phyloP scores from a whole-genome alignment of 495 filamentous ascomycete genomes.

The Tuber magnatum region DNA sequence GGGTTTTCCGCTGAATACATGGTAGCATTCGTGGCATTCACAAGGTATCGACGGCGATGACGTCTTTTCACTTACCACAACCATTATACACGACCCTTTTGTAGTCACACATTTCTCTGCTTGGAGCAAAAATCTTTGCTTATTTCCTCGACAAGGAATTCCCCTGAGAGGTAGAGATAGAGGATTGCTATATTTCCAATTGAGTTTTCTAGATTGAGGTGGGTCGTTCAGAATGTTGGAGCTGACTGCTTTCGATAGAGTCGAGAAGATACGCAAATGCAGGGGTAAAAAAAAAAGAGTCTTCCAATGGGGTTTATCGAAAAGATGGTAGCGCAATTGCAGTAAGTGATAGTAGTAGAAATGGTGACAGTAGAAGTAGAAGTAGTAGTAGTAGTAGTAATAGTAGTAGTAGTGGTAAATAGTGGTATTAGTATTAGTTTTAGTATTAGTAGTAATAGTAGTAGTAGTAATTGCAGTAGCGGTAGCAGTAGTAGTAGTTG shows the following conservation, averaged over 20 bases:
- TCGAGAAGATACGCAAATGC: background rate
- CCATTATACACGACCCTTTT: constrained; percentile 47
- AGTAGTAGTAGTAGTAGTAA: background rate
- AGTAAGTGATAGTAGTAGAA: background rate
- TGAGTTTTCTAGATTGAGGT: background rate
- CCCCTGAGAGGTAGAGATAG: constrained; percentile 7
- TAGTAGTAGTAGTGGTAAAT: background rate
- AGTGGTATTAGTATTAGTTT: too few species aligned
- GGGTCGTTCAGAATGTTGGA: background rate
- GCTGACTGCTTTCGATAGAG: background rate
- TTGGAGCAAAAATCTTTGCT: too few species aligned
- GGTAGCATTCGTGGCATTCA: constrained; percentile 1
- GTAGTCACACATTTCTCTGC: constrained; percentile 51
- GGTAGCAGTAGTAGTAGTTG: background rate
- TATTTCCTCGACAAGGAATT: too few species aligned
- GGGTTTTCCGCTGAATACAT: constrained; percentile 8
- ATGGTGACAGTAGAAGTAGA: background rate
- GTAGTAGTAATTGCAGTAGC: background rate
- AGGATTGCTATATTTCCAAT: background rate
- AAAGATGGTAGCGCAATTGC: background rate
- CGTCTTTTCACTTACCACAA: constrained; percentile 41
- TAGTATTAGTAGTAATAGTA: too few species aligned
- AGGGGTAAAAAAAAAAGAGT: background rate
- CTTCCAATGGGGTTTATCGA: background rate
- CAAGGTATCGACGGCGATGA: background rate